Base-by-base conservation (phyloP, 78 protist species). In the Chrysochromulina tobinii region DNA sequence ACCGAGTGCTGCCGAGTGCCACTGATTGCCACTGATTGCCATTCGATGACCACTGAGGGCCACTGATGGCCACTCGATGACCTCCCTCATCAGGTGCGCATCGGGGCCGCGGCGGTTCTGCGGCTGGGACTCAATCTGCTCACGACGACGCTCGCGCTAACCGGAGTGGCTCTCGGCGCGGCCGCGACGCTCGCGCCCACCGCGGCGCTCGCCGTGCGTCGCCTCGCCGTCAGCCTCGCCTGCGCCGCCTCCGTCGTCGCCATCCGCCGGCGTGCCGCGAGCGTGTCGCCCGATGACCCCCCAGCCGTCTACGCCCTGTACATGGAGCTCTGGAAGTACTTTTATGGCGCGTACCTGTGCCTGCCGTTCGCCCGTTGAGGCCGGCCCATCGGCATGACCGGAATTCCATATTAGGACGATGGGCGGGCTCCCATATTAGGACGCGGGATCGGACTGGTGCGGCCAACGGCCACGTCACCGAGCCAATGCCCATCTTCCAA, bases 311-410 rank as follows among this genome's bases (percentile, higher is more conserved):
- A 20, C 89, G n/a, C 48, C 27, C 64, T 21, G 48, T 86, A 86
- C 89, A 86, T 86, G 89, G 1, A 2, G 9, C 54, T 64, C 18
- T 86, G 89, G 89, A 64, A 51, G 50, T 25, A 38, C 61, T 86
- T 86, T 61, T 86, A 86, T 50, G 73, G 51, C 79, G 3, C 57
- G 15, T 86, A 86, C 75, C 27, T 21, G 14, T 1, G 7, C 61
- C 77, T 86, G 48, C 77, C 77, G n/a, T 50, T 86, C 53, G 25
- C 48, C 20, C 86, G 86, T 4, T 79, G 73, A 59, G 38, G 38
- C 38, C 38, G 38, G 38, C 38, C 38, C 38, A 38, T 38, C 38
- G 38, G 38, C 38, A 38, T 38, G 38, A 38, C 38, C 38, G 38
- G 38, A 38, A 38, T 38, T 38, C 38, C 38, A 38, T 38, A 38